Conservation (phyloP, 495 filamentous ascomycete species). For the Annulohypoxylon nitens region DNA sequence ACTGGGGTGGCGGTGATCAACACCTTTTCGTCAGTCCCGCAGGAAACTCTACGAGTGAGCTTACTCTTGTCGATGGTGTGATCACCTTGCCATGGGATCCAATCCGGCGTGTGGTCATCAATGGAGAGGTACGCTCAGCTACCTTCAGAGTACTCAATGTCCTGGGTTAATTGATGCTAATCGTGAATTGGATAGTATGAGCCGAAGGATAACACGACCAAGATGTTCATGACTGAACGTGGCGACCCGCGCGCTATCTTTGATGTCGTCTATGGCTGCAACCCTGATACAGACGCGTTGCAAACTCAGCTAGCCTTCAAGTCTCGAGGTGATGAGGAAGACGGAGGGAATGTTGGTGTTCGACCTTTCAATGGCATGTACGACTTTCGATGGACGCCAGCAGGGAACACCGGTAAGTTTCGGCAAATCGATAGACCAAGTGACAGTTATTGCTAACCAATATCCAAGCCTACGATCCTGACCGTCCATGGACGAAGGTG, state of each 20-base stretch:
- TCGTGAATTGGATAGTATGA: slow-evolving; percentile 55
- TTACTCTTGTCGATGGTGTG: slow-evolving; percentile 62
- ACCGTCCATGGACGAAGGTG: slow-evolving; percentile 55
- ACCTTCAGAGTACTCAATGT: background rate
- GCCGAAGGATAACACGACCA: slow-evolving; percentile 65
- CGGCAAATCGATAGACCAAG: no score
- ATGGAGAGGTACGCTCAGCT: slow-evolving; percentile 57
- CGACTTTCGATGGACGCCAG: slow-evolving; percentile 63
- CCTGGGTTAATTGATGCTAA: background rate
- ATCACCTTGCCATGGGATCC: slow-evolving; percentile 53
- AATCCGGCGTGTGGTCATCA: slow-evolving; percentile 60
- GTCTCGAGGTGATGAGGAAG: slow-evolving; percentile 48
- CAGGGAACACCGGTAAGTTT: slow-evolving; percentile 59
- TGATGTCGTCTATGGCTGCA: slow-evolving; percentile 63
- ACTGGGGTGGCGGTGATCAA: slow-evolving; percentile 63
- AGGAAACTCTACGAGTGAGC: slow-evolving; percentile 59
- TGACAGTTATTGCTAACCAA: background rate
- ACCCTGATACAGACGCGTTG: slow-evolving; percentile 61
- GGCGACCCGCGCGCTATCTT: slow-evolving; percentile 62
- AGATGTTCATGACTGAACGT: slow-evolving; percentile 68
- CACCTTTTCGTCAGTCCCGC: slow-evolving; percentile 64
- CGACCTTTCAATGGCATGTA: slow-evolving; percentile 56
- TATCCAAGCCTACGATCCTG: slow-evolving; percentile 51
- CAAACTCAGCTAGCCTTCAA: slow-evolving; percentile 61
- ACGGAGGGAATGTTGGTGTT: slow-evolving; percentile 60